phyloP scores from a whole-genome alignment of 2,329 filamentous ascomycete species.

The Colletotrichum spaethianum region DNA sequence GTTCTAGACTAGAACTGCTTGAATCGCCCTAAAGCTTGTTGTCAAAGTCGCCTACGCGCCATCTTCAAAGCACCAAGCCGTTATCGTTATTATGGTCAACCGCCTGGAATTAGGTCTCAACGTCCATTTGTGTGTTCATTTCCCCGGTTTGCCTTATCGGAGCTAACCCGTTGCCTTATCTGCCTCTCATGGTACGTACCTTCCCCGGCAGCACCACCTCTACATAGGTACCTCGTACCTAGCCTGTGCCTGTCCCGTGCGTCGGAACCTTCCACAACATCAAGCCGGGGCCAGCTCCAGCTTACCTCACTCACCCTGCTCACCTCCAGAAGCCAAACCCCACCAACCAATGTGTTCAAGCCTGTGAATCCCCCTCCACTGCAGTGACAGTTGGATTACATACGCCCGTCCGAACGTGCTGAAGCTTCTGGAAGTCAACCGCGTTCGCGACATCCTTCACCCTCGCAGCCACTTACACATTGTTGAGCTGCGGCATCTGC shows the following conservation, averaged over 20 bases:
- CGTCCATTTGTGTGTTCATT: constrained; percentile 26
- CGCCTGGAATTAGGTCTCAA: constrained; percentile 17
- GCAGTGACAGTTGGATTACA: constrained; percentile 38
- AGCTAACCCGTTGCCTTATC: constrained; percentile 18
- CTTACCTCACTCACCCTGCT: constrained; percentile 16
- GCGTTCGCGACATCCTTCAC: constrained; percentile 24
- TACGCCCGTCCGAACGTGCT: constrained; percentile 38
- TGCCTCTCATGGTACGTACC: neutral
- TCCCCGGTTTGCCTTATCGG: constrained; percentile 27
- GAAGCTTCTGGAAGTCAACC: constrained; percentile 40
- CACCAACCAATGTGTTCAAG: constrained; percentile 24
- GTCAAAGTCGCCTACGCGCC: neutral
- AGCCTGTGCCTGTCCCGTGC: constrained; percentile 13
- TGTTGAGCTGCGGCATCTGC: neutral
- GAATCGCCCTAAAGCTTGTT: neutral
- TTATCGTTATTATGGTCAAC: constrained; percentile 1
- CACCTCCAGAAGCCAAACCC: constrained; percentile 13
- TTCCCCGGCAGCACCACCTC: neutral
- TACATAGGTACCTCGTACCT: neutral
- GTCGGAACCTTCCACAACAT: constrained; percentile 35
- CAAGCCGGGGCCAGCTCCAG: constrained; percentile 20
- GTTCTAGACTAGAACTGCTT: neutral
- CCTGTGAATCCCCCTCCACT: constrained; percentile 34
- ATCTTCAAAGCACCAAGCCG: neutral
- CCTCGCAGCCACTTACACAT: neutral